These are phyloP conservation scores for Lindgomyces ingoldianus DNA, from an alignment of 495 filamentous ascomycete genomes.

Conservation along the genomic window DNA sequence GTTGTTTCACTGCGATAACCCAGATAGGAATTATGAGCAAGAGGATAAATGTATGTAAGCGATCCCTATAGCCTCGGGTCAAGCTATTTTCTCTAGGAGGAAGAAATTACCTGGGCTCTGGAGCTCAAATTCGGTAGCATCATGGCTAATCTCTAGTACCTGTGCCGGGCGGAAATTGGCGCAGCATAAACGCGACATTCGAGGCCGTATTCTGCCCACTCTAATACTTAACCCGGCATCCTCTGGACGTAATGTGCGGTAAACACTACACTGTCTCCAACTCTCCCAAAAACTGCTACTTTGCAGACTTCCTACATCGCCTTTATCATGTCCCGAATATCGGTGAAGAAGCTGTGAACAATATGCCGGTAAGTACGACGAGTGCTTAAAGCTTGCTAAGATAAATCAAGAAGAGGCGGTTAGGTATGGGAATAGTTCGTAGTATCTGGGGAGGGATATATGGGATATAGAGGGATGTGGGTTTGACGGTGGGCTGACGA, in stretches of 20 bases:
- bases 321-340: constrained; percentile 57
- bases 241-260: constrained; percentile 55
- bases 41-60: constrained; percentile 36
- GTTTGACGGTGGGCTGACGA: constrained; percentile 35
- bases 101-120: background rate
- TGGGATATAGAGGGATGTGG: constrained; percentile 54
- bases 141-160: constrained; percentile 27
- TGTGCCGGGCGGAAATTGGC: constrained; percentile 62
- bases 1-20: constrained; percentile 60
- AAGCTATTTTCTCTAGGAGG: background rate
- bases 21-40: constrained; percentile 56
- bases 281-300: constrained; percentile 56
- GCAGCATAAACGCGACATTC: constrained; percentile 56
- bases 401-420: constrained; percentile 45
- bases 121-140: no score
- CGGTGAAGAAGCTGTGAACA: constrained; percentile 59
- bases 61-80: no score
- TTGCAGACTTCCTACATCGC: constrained; percentile 60
- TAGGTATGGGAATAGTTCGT: constrained; percentile 56
- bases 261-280: constrained; percentile 55
- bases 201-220: constrained; percentile 64
- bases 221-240: constrained; percentile 53
- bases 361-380: constrained; percentile 56
- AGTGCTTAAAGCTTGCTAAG: constrained; percentile 50
- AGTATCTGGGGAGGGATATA: constrained; percentile 59